Evolutionary conservation across 768 basidiomycete genomes (phyloP), one percentile per base, ranked within the genome.

Genomic region (Coprinellus aureogranulatus): DNA sequence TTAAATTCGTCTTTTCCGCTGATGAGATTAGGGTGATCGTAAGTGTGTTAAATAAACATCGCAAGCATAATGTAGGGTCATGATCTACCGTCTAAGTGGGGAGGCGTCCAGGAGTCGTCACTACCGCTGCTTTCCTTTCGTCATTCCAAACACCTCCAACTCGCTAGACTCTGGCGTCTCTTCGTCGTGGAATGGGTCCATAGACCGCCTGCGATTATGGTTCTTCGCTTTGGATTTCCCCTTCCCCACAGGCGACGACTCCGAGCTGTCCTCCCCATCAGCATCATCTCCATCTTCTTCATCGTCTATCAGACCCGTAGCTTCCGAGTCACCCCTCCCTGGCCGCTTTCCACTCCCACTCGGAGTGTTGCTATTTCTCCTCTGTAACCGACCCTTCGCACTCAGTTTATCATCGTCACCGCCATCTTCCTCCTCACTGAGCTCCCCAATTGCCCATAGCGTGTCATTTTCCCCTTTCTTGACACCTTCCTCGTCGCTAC

Each of bases 401-500:
- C 49, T 79, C 75, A 22, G 73, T 67, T 34, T 34, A 18, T 75
- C 75, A 40, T 78, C 78, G 28, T 80, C 79, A 5, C 69, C 75
- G 52, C 67, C 68, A 26, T 75, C 74, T 22, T 90, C 88, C 4
- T 85, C 84, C 50, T 89, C 89, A 55, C 86, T 88, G 23, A 75
- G 82, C 26, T 89, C 84, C 1, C 91, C 89, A 2, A 93, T 77
- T 46, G 86, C 80, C 90, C 91, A 93, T 40, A 87, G 63, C 18
- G 75, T 78, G 6, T 80, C 75, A 26, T 75, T 73, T 58, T 77
- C 78, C 1, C 73, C 78, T 41, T 76, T 78, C 20, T 67, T 72
- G 20, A 64, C 67, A 3, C 67, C 67, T 4, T 79, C 82, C 10
- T 77, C 79, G 18, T 63, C 71, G 16, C 46, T 45, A 8, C 45